Percentiles rank a stretch among this genome's conserved stretches.
Evolutionary conservation across 2,329 filamentous ascomycete species (phyloP).

Genomic region (Cryphonectria carpinicola): DNA sequence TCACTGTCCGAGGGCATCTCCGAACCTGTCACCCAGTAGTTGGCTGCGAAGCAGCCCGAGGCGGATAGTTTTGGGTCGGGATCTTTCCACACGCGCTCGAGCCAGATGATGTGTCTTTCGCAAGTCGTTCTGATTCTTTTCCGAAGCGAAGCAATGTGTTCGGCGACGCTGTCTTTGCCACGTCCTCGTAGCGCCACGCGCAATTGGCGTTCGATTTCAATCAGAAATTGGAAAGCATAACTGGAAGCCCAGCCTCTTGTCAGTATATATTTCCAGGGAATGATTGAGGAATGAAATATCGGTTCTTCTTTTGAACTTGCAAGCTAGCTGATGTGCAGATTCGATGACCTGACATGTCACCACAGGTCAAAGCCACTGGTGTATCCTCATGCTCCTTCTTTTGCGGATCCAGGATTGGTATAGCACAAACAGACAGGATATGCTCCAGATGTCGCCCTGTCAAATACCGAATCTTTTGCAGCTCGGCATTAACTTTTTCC

Average conservation of each 20-base stretch:
- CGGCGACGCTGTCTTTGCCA: too few relatives aligned
- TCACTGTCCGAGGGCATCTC: background rate
- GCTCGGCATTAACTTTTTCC: fast-evolving
- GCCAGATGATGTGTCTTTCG: conserved; percentile 11
- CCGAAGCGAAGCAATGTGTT: background rate
- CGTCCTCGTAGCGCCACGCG: too few relatives aligned
- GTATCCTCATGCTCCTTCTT: background rate
- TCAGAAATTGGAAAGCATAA: conserved; percentile 7
- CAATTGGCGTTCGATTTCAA: background rate
- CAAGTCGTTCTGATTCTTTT: background rate
- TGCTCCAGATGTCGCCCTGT: conserved; percentile 14
- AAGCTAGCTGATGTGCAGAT: conserved; percentile 15
- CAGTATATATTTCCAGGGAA: too few relatives aligned
- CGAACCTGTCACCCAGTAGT: conserved; percentile 10
- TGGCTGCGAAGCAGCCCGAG: conserved; percentile 1
- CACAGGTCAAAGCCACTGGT: conserved; percentile 15
- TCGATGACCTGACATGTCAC: conserved; percentile 19
- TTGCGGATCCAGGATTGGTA: background rate
- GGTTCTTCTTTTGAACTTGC: background rate
- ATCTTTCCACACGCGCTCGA: background rate
- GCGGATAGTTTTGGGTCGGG: background rate
- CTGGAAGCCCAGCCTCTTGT: background rate
- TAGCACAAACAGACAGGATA: conserved; percentile 11
- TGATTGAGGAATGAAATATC: too few relatives aligned
- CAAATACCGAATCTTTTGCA: conserved; percentile 5